Conservation (phyloP, 805 yeast species). For the Myxozyma geophila region DNA sequence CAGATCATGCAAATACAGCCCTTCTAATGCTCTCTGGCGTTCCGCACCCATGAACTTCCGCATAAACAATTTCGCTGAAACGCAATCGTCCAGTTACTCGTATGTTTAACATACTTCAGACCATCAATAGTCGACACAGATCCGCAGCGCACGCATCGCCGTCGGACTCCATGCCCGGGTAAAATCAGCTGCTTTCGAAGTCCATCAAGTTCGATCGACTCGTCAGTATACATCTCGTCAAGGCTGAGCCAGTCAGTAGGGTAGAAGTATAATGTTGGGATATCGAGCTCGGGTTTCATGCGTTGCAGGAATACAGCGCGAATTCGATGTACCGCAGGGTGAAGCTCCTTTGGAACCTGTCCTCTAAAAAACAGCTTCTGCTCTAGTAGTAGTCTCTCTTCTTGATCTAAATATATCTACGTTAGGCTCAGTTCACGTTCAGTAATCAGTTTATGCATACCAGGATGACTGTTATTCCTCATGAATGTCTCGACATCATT, state of each 20-base stretch:
- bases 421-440: background rate
- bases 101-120: constrained; percentile 38
- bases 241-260: constrained; percentile 67
- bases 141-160: constrained; percentile 62
- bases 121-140: constrained; percentile 50
- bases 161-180: constrained; percentile 44
- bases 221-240: constrained; percentile 6
- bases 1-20: background rate
- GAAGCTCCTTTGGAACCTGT: constrained; percentile 54
- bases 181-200: constrained; percentile 47
- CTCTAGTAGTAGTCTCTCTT: constrained; percentile 57
- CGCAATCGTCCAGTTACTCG: constrained; percentile 59
- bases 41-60: constrained; percentile 49
- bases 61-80: constrained; percentile 77
- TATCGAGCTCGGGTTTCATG: constrained; percentile 53
- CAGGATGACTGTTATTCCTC: constrained; percentile 41
- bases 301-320: constrained; percentile 55
- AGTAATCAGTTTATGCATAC: background rate
- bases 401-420: constrained; percentile 39
- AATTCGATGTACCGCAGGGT: constrained; percentile 46
- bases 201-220: constrained; percentile 42
- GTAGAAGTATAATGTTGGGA: constrained; percentile 63
- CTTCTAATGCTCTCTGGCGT: background rate
- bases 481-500: constrained; percentile 48
- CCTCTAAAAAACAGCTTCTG: constrained; percentile 67